Evolutionary conservation across 495 filamentous ascomycete genomes (phyloP).

Genomic region (Neurospora sp.): DNA sequence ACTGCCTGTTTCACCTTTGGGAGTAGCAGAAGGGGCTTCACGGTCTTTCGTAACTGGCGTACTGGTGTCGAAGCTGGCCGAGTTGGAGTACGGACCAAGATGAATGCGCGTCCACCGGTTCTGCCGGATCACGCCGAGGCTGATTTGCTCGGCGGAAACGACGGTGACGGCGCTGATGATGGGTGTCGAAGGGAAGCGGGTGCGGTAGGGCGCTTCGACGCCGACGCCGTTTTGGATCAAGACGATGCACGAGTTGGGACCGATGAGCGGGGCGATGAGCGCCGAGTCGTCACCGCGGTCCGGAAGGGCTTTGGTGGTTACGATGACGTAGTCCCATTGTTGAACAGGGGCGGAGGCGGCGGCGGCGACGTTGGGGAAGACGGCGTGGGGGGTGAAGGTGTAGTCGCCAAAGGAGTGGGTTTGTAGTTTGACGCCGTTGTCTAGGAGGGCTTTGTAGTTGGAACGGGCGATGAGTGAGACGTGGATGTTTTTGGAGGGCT

Average conservation of each 20-base stretch:
- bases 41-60: background rate
- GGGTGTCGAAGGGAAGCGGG: constrained; percentile 40
- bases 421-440: constrained; percentile 35
- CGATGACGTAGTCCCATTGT: constrained; percentile 48
- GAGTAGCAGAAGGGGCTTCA: background rate
- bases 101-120: constrained; percentile 53
- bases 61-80: constrained; percentile 7
- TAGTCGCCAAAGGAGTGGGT: constrained; percentile 46
- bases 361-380: constrained; percentile 33
- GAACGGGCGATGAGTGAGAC: constrained; percentile 44
- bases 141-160: constrained; percentile 41
- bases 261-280: constrained; percentile 41
- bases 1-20: constrained; percentile 6
- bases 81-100: constrained; percentile 41
- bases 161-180: constrained; percentile 54
- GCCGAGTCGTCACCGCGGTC: constrained; percentile 38
- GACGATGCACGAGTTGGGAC: constrained; percentile 41
- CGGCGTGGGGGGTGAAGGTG: constrained; percentile 36
- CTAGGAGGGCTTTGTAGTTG: constrained; percentile 41
- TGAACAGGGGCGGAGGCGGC: constrained; percentile 16
- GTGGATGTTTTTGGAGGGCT: constrained; percentile 31
- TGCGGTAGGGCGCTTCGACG: constrained; percentile 52
- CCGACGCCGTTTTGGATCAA: constrained; percentile 64
- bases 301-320: constrained; percentile 48
- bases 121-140: constrained; percentile 42